phyloP scores from a whole-genome alignment of 106 monocot species.

The Gastrodia elata region DNA sequence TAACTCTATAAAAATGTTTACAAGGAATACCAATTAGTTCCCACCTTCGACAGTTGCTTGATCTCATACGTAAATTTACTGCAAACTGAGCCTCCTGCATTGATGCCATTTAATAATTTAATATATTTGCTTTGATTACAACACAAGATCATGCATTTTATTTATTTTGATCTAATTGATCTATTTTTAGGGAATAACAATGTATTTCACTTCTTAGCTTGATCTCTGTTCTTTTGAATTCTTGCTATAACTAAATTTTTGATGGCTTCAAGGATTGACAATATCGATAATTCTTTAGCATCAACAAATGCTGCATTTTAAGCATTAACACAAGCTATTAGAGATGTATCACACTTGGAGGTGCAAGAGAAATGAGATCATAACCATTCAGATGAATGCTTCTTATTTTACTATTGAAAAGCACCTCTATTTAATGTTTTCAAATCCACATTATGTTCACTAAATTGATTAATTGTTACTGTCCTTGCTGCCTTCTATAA shows the following conservation, averaged over 20 bases:
- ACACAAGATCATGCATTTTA: too few relatives aligned
- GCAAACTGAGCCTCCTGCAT: too few relatives aligned
- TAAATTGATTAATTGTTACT: not conserved
- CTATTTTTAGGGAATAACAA: not conserved
- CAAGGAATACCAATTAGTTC: not conserved
- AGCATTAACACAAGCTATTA: not conserved
- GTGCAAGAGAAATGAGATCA: not conserved
- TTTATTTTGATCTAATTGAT: not conserved
- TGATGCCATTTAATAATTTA: too few relatives aligned
- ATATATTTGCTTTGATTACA: too few relatives aligned
- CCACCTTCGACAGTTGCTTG: not conserved
- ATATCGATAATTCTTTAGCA: not conserved
- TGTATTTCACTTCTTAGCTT: not conserved
- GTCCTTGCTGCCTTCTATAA: not conserved
- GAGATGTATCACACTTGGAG: not conserved
- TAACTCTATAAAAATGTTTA: not conserved
- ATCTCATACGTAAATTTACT: too few relatives aligned
- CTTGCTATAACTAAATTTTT: not conserved
- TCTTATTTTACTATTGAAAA: not conserved
- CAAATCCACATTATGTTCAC: not conserved
- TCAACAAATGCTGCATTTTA: too few relatives aligned
- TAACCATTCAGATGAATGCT: not conserved
- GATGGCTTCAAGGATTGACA: not conserved
- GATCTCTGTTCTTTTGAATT: not conserved
- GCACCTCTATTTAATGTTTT: not conserved